phyloP scores from a whole-genome alignment of 2,329 filamentous ascomycete genomes.

The Herpotrichia juniperi region DNA sequence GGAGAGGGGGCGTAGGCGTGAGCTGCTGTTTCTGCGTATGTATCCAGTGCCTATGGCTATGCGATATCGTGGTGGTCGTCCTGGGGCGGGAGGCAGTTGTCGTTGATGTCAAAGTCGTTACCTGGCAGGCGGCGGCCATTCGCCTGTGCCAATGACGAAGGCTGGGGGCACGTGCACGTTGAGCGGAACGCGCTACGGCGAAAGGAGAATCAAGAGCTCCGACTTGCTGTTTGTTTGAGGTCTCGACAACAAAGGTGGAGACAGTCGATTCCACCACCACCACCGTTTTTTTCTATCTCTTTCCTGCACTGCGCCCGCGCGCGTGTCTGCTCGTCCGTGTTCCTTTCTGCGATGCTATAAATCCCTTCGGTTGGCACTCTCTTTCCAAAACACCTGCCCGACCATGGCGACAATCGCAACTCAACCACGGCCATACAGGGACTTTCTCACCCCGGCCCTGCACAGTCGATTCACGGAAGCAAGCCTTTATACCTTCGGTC shows the following conservation, averaged over 20 bases:
- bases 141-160: slow-evolving; percentile 35
- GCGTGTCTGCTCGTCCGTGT: slow-evolving; percentile 3
- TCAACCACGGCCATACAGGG: slow-evolving; percentile 73
- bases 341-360: slow-evolving; percentile 31
- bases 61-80: background rate
- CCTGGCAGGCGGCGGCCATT: slow-evolving; percentile 31
- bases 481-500: slow-evolving; percentile 68
- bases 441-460: slow-evolving; percentile 87
- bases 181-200: background rate
- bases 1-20: background rate
- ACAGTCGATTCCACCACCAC: background rate
- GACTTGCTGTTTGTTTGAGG: slow-evolving; percentile 4
- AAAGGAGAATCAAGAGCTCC: background rate
- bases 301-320: background rate
- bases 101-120: slow-evolving; percentile 21
- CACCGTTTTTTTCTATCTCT: background rate
- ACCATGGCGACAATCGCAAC: slow-evolving; percentile 33
- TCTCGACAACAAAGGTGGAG: background rate
- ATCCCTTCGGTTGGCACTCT: slow-evolving; percentile 35
- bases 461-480: slow-evolving; percentile 86
- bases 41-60: background rate
- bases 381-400: slow-evolving; percentile 7
- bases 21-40: background rate
- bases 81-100: background rate
- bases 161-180: slow-evolving; percentile 21